Evolutionary conservation across 176 grass and related monocot genomes (phyloP).

Genomic region (Rhynchospora tenuis): DNA sequence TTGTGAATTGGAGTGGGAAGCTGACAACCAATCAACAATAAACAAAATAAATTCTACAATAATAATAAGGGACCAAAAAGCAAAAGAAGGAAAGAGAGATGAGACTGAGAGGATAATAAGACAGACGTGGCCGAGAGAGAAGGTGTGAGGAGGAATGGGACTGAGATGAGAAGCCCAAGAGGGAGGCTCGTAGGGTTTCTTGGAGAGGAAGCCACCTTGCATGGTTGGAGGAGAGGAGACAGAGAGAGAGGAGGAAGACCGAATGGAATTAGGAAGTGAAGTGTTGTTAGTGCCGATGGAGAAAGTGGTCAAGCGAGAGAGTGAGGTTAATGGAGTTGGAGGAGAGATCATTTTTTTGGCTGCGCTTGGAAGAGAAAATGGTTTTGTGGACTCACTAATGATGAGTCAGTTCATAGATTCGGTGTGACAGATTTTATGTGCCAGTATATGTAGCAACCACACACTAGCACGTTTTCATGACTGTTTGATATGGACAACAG

Average conservation of each 20-base stretch:
- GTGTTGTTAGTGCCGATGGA: neutral
- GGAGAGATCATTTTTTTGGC: slow-evolving; percentile 8
- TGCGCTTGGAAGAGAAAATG: neutral
- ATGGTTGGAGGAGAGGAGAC: slow-evolving; percentile 13
- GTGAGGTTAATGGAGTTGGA: neutral
- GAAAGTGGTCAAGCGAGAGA: neutral
- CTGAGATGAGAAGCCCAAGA: slow-evolving; percentile 72
- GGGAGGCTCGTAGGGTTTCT: slow-evolving; percentile 69
- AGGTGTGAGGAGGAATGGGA: slow-evolving; percentile 52
- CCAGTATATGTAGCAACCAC: too few relatives aligned
- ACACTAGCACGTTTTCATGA: too few relatives aligned
- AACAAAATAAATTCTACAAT: neutral
- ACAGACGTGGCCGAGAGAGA: slow-evolving; percentile 71
- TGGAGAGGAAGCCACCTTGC: slow-evolving; percentile 68
- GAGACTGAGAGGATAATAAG: neutral
- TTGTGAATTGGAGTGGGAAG: slow-evolving; percentile 92
- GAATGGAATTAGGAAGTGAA: slow-evolving; percentile 4
- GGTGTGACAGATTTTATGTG: too few relatives aligned
- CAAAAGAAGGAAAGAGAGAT: neutral
- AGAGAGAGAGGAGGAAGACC: slow-evolving; percentile 2
- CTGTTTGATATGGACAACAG: too few relatives aligned
- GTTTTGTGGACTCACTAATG: too few relatives aligned
- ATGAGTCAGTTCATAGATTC: too few relatives aligned
- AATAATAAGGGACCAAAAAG: neutral
- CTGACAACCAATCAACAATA: slow-evolving; percentile 26